Conservation (phyloP, 192 early-diverging fungal species). For the Dissophora ornata region DNA sequence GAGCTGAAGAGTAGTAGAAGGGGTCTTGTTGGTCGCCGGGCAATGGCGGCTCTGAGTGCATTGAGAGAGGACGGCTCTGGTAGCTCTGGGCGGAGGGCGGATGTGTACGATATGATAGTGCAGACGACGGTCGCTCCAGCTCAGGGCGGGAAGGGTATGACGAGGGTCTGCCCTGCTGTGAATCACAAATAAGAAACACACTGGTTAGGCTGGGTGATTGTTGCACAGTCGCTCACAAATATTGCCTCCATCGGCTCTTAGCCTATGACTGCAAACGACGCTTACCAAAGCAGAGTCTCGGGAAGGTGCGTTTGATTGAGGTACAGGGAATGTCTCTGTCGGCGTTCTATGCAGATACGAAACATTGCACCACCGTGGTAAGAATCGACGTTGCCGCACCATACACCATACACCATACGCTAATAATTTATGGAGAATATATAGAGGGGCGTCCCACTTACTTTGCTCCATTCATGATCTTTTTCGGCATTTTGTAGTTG, state of each 20-base stretch:
- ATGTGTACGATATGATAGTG: conserved; percentile 31
- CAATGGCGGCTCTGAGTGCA: conserved; percentile 36
- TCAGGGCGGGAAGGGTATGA: conserved; percentile 28
- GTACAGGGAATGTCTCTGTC: background rate
- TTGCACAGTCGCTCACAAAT: background rate
- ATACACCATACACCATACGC: too few species aligned
- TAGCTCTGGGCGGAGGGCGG: conserved; percentile 17
- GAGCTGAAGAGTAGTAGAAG: conserved; percentile 23
- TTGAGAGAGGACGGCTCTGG: conserved; percentile 39
- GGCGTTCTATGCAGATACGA: background rate
- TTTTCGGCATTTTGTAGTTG: conserved; percentile 51
- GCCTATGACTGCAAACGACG: too few species aligned
- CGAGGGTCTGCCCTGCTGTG: conserved; percentile 7
- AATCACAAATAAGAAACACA: too few species aligned
- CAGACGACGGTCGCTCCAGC: conserved; percentile 15
- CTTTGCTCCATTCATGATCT: conserved; percentile 15
- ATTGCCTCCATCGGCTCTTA: too few species aligned
- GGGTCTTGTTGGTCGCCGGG: conserved; percentile 29
- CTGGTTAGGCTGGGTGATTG: too few species aligned
- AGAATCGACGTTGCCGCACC: too few species aligned
- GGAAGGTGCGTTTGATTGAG: background rate
- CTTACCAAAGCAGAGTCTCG: conserved; percentile 5
- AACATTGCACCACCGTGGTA: too few species aligned
- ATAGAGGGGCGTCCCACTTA: too few species aligned
- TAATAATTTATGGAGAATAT: too few species aligned